Evolutionary conservation across 2,329 filamentous ascomycete species (phyloP).

Genomic region (Periconia sp.): DNA sequence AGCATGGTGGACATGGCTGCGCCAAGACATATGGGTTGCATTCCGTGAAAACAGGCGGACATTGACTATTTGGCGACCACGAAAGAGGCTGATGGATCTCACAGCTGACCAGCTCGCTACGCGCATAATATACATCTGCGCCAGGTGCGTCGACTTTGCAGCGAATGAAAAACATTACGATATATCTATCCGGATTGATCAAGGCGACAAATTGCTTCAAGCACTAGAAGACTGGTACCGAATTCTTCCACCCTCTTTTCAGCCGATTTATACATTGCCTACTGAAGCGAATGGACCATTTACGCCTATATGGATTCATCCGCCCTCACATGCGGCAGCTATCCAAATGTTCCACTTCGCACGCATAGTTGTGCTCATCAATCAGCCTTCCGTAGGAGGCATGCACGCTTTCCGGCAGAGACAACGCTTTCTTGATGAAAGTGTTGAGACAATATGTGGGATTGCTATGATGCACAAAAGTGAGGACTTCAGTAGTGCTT

Average conservation of each 20-base stretch:
- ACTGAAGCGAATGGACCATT: conserved; percentile 21
- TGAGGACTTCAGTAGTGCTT: conserved; percentile 33
- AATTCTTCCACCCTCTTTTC: conserved; percentile 53
- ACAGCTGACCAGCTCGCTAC: conserved; percentile 61
- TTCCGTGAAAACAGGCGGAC: conserved; percentile 64
- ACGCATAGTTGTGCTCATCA: conserved; percentile 59
- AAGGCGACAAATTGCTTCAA: conserved; percentile 54
- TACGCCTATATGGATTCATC: conserved; percentile 36
- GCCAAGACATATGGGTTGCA: conserved; percentile 71
- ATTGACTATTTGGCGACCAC: conserved; percentile 65
- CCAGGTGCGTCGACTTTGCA: conserved; percentile 64
- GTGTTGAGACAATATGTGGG: conserved; percentile 57
- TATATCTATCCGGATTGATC: conserved; percentile 52
- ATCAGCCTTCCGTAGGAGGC: conserved; percentile 58
- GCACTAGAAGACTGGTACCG: conserved; percentile 59
- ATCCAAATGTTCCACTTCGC: conserved; percentile 62
- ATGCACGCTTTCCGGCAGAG: conserved; percentile 55
- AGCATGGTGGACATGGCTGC: conserved; percentile 70
- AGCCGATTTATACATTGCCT: conserved; percentile 46
- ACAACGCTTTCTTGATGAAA: conserved; percentile 54
- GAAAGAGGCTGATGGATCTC: conserved; percentile 55
- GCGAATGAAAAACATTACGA: conserved; percentile 58
- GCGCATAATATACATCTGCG: conserved; percentile 61
- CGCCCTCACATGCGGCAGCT: conserved; percentile 48
- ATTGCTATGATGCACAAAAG: conserved; percentile 52